A percentile compares a stretch with the other conserved stretches of the same genome.
Conservation (phyloP, 495 filamentous ascomycete species). For the Tuber borchii region DNA sequence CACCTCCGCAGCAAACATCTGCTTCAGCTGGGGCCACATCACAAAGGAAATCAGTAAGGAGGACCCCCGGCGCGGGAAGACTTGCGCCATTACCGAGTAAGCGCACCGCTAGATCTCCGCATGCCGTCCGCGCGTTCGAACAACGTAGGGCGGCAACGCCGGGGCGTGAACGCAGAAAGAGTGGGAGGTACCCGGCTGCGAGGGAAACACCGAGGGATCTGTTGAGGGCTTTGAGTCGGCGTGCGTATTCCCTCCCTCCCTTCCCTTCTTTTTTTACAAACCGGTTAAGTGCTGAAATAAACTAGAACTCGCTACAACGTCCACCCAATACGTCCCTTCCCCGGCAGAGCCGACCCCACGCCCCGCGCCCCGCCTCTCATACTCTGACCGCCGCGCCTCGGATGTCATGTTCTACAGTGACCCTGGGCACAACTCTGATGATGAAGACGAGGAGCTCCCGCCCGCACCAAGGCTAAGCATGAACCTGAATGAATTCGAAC, state of each 20-base stretch:
- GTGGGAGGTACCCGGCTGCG: conserved; percentile 24
- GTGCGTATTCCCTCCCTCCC: conserved; percentile 8
- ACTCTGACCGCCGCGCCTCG: conserved; percentile 17
- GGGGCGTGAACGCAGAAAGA: conserved; percentile 28
- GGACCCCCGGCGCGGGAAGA: conserved; percentile 37
- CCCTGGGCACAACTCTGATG: conserved; percentile 18
- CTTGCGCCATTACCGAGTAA: conserved; percentile 25
- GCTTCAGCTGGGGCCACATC: conserved; percentile 3
- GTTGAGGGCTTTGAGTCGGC: conserved; percentile 23
- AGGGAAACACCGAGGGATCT: conserved; percentile 32
- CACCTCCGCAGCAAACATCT: conserved; percentile 23
- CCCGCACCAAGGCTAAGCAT: conserved; percentile 16
- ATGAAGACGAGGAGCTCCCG: conserved; percentile 17
- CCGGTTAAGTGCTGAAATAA: conserved; percentile 5
- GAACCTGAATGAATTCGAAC: conserved; percentile 19
- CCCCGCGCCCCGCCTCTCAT: not conserved
- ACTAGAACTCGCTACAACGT: conserved; percentile 29
- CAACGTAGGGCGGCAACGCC: conserved; percentile 24
- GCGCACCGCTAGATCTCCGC: conserved; percentile 34
- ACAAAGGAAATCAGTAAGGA: conserved; percentile 22
- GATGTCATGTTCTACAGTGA: conserved; percentile 31
- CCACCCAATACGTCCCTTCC: conserved; percentile 22
- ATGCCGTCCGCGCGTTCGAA: conserved; percentile 34
- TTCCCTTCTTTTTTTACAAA: not conserved
- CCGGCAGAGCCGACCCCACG: conserved; percentile 20